phyloP scores from a whole-genome alignment of 768 basidiomycete genomes.

The Trametes meyenii region DNA sequence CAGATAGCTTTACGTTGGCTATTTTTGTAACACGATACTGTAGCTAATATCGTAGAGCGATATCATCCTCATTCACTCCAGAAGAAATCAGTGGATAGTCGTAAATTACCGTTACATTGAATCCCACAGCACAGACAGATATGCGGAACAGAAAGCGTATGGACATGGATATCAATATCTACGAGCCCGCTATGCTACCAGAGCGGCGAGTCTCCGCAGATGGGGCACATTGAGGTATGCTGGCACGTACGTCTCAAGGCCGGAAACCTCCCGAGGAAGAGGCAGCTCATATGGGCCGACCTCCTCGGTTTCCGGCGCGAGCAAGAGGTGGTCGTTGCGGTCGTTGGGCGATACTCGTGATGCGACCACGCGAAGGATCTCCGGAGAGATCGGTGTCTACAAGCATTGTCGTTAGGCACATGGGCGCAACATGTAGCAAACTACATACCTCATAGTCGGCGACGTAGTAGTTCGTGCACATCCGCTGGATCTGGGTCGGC shows the following conservation, averaged over 20 bases:
- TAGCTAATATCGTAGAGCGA: background rate
- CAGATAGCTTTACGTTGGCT: background rate
- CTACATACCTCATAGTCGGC: conserved; percentile 92
- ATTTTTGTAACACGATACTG: background rate
- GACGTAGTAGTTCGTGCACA: conserved; percentile 98
- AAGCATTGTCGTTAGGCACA: conserved; percentile 10
- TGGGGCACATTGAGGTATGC: conserved; percentile 90
- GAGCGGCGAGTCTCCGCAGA: conserved; percentile 82
- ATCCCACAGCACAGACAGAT: conserved; percentile 25
- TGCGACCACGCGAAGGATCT: conserved; percentile 95
- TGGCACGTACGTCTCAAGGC: conserved; percentile 94
- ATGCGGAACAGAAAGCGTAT: conserved; percentile 23
- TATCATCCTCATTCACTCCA: background rate
- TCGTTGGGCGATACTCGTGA: conserved; percentile 95
- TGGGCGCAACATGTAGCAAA: background rate
- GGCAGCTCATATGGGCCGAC: conserved; percentile 95
- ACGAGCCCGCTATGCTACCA: conserved; percentile 61
- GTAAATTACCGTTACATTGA: conserved; percentile 25
- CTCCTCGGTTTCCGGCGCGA: conserved; percentile 96
- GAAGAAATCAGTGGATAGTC: conserved; percentile 19
- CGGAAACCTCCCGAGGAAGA: conserved; percentile 91
- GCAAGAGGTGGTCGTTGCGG: conserved; percentile 93
- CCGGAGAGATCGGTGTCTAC: conserved; percentile 94
- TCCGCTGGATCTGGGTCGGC: conserved; percentile 98
- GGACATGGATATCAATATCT: conserved; percentile 14